A percentile compares a stretch with the other conserved stretches of the same genome.
Evolutionary conservation across 805 yeast species (phyloP).

Genomic region (Debaryomyces tyrocola): DNA sequence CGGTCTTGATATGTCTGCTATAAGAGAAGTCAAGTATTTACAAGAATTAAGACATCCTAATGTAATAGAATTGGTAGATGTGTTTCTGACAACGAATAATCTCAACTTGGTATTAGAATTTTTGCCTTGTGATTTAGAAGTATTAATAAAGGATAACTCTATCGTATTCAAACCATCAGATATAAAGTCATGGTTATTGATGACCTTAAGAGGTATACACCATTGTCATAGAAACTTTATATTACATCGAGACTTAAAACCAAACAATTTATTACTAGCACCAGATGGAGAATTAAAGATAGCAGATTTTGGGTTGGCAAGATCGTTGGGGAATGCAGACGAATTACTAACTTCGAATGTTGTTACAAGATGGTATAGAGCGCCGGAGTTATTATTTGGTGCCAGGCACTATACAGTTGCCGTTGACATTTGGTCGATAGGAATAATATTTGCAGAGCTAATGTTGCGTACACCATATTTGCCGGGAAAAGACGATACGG

Average conservation of each 20-base stretch:
- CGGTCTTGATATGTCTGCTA: constrained; percentile 96
- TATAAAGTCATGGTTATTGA: constrained; percentile 88
- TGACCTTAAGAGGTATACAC: constrained; percentile 92
- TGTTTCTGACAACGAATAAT: constrained; percentile 64
- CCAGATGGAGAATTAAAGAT: constrained; percentile 86
- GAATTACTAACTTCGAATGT: constrained; percentile 87
- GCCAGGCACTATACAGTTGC: constrained; percentile 46
- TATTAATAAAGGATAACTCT: constrained; percentile 76
- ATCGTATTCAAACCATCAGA: constrained; percentile 82
- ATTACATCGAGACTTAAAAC: constrained; percentile 90
- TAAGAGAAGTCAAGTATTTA: constrained; percentile 85
- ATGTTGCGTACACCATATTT: constrained; percentile 94
- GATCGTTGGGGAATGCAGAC: constrained; percentile 72
- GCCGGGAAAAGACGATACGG: constrained; percentile 88
- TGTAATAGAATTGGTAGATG: constrained; percentile 86
- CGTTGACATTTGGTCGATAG: constrained; percentile 46
- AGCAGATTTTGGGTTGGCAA: constrained; percentile 97
- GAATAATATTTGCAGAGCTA: constrained; percentile 84
- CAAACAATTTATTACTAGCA: constrained; percentile 83
- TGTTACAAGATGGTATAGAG: constrained; percentile 96
- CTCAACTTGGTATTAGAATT: constrained; percentile 90
- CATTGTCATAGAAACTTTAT: constrained; percentile 93
- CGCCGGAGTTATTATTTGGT: constrained; percentile 57
- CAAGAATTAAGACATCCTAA: constrained; percentile 73
- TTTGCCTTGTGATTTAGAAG: constrained; percentile 83